These are phyloP conservation scores for Kurtzmaniella quercitrusa DNA, from an alignment of 1,139 yeast species.

Conservation along the genomic window DNA sequence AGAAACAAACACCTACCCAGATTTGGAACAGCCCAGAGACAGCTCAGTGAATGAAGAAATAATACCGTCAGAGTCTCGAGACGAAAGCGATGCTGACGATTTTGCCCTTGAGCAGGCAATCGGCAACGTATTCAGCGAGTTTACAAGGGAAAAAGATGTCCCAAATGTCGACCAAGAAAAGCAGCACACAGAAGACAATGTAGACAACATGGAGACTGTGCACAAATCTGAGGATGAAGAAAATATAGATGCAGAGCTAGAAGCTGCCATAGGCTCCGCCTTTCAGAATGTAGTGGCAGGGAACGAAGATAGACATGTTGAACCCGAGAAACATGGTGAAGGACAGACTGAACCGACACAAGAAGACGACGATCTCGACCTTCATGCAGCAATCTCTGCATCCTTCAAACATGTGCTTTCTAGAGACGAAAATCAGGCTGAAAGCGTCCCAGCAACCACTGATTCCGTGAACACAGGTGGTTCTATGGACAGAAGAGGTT, in stretches of 20 bases:
- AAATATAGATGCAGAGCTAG: conserved; percentile 11
- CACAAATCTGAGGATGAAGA: neutral
- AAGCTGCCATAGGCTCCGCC: conserved; percentile 18
- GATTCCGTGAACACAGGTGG: neutral
- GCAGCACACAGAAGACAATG: neutral
- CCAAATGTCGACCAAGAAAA: neutral
- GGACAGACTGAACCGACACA: neutral
- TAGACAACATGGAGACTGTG: too few species aligned
- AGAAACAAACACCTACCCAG: neutral
- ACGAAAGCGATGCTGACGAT: conserved; percentile 10
- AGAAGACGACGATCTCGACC: conserved; percentile 13
- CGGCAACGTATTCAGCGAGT: conserved; percentile 20
- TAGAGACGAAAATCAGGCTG: conserved; percentile 5
- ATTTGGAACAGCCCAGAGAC: neutral
- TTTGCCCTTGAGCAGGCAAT: conserved; percentile 20
- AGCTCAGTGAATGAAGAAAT: too few species aligned
- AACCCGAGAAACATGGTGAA: conserved; percentile 4
- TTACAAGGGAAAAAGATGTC: conserved; percentile 4
- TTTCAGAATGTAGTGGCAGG: conserved; percentile 11
- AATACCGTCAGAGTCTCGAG: neutral
- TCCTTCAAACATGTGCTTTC: conserved; percentile 29
- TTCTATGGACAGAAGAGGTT: neutral
- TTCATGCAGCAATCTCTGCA: conserved; percentile 26
- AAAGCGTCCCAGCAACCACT: neutral
- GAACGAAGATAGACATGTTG: conserved; percentile 3